A percentile compares a stretch with the other conserved stretches of the same genome.
These are phyloP conservation scores for Henningerozyma blattae DNA, from an alignment of 805 yeast species.

Conservation along the genomic window DNA sequence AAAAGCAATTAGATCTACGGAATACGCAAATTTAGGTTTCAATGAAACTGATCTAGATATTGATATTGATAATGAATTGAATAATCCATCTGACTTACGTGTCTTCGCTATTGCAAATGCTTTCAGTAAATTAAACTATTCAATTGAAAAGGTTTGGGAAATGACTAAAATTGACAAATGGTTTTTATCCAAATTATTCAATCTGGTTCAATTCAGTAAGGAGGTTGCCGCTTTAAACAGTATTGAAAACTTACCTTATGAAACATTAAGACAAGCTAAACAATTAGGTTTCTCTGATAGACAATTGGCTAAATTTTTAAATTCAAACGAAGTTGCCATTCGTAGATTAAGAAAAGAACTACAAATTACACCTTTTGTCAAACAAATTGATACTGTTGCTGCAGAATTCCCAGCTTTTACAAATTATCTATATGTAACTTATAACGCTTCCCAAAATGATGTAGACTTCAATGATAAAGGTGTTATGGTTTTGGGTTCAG, in stretches of 20 bases:
- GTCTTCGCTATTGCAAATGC: slow-evolving; percentile 96
- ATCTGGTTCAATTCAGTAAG: slow-evolving; percentile 60
- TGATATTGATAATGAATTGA: slow-evolving; percentile 85
- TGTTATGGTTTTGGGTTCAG: slow-evolving; percentile 92
- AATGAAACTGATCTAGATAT: slow-evolving; percentile 78
- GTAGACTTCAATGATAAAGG: slow-evolving; percentile 85
- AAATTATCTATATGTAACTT: slow-evolving; percentile 88
- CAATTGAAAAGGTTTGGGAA: slow-evolving; percentile 85
- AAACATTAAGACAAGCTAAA: slow-evolving; percentile 71
- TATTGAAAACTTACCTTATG: slow-evolving; percentile 45
- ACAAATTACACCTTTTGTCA: slow-evolving; percentile 83
- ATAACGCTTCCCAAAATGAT: slow-evolving; percentile 84
- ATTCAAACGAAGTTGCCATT: slow-evolving; percentile 85
- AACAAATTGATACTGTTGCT: slow-evolving; percentile 96
- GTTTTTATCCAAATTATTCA: slow-evolving; percentile 81
- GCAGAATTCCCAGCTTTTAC: slow-evolving; percentile 98
- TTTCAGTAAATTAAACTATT: slow-evolving; percentile 61
- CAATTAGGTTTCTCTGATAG: slow-evolving; percentile 96
- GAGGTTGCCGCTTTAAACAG: slow-evolving; percentile 44
- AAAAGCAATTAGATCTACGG: slow-evolving; percentile 87
- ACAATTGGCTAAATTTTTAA: slow-evolving; percentile 82
- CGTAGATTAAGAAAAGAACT: slow-evolving; percentile 79
- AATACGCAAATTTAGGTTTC: slow-evolving; percentile 92
- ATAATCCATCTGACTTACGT: slow-evolving; percentile 96
- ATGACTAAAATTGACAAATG: slow-evolving; percentile 89